Conservation (phyloP, 495 filamentous ascomycete species). For the Aspergillus conjunctus region DNA sequence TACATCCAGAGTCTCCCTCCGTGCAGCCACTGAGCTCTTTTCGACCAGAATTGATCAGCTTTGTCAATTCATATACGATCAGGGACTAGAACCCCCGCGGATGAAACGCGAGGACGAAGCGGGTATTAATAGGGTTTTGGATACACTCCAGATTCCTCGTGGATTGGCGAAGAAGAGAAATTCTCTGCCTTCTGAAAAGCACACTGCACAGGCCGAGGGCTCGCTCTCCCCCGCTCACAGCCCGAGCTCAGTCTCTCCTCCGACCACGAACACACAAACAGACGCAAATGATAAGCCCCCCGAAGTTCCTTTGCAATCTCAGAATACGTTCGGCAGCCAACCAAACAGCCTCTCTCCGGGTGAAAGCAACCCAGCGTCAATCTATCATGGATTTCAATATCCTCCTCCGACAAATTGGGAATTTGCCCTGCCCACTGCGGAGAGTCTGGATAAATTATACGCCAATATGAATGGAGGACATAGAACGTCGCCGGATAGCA, state of each 20-base stretch:
- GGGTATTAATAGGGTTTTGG: slow-evolving; percentile 48
- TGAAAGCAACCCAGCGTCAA: slow-evolving; percentile 21
- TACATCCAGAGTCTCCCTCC: slow-evolving; percentile 46
- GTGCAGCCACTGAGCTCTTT: slow-evolving; percentile 51
- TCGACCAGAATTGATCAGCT: slow-evolving; percentile 51
- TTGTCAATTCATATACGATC: slow-evolving; percentile 48
- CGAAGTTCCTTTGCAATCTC: slow-evolving; percentile 19
- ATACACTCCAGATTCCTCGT: slow-evolving; percentile 48
- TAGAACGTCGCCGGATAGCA: slow-evolving; percentile 27
- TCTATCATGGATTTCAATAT: slow-evolving; percentile 32
- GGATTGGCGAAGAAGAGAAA: slow-evolving; percentile 23
- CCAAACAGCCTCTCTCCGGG: neutral
- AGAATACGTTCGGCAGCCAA: slow-evolving; percentile 22
- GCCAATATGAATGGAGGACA: slow-evolving; percentile 36
- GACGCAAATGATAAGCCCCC: slow-evolving; percentile 11
- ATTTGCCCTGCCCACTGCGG: slow-evolving; percentile 47
- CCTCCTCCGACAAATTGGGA: slow-evolving; percentile 39
- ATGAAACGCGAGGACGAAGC: slow-evolving; percentile 50
- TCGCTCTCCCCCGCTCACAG: slow-evolving; percentile 25
- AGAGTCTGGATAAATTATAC: slow-evolving; percentile 45
- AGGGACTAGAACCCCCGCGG: slow-evolving; percentile 43
- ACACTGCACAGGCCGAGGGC: neutral
- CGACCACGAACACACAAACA: slow-evolving; percentile 21
- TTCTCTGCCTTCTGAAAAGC: slow-evolving; percentile 1
- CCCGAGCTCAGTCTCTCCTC: slow-evolving; percentile 22